Percentiles rank a stretch among this genome's conserved stretches.
phyloP scores from a whole-genome alignment of 768 basidiomycete species.

The Lactifluus piperatus region DNA sequence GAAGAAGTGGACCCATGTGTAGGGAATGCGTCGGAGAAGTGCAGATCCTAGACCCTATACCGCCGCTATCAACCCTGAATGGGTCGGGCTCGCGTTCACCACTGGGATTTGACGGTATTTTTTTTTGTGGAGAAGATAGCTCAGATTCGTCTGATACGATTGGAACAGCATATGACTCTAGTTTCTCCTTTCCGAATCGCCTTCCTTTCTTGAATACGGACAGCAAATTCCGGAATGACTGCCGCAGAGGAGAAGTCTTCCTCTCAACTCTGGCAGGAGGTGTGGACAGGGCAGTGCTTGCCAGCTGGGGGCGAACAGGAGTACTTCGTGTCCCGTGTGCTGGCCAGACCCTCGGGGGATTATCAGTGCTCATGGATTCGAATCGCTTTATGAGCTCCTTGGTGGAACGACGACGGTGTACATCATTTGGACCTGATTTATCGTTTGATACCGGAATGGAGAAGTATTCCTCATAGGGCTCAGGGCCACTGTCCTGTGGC shows the following conservation, averaged over 20 bases:
- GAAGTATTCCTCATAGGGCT: constrained; percentile 20
- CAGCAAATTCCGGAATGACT: constrained; percentile 55
- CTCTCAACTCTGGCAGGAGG: constrained; percentile 33
- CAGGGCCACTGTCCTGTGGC: constrained; percentile 11
- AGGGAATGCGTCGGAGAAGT: constrained; percentile 18
- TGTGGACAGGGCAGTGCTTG: constrained; percentile 17
- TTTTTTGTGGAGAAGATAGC: neutral
- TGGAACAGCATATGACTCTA: constrained; percentile 9
- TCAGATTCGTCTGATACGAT: constrained; percentile 10
- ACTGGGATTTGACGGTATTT: neutral
- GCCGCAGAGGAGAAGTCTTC: constrained; percentile 46
- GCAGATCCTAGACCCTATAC: constrained; percentile 14
- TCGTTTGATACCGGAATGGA: constrained; percentile 6
- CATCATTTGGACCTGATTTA: neutral
- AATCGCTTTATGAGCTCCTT: constrained; percentile 47
- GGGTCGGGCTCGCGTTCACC: neutral
- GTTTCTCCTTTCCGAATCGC: constrained; percentile 22
- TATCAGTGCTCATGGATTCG: constrained; percentile 34
- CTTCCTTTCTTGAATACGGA: constrained; percentile 50
- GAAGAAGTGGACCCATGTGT: constrained; percentile 37
- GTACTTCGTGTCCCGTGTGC: constrained; percentile 11
- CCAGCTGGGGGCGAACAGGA: constrained; percentile 16
- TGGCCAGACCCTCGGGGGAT: neutral
- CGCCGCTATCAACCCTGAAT: neutral
- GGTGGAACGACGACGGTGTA: constrained; percentile 27